Evolutionary conservation across 1,139 yeast genomes (phyloP).

Genomic region (Spathaspora sp.): DNA sequence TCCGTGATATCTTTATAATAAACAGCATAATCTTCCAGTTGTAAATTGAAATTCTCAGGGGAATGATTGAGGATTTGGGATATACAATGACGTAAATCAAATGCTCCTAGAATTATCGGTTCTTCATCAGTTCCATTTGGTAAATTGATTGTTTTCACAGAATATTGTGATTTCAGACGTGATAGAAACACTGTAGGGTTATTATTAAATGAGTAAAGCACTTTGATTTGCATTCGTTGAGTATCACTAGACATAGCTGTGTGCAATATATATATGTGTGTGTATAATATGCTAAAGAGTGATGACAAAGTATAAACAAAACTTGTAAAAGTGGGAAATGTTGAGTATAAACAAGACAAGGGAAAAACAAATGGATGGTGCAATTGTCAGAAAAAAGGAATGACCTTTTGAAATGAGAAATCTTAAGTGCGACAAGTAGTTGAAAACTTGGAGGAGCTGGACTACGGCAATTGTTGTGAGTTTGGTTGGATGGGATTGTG

Average conservation of each 20-base stretch:
- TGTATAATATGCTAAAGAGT: not conserved
- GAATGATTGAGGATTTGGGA: conserved; percentile 51
- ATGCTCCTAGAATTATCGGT: conserved; percentile 53
- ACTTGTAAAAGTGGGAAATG: not conserved
- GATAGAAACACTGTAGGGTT: conserved; percentile 58
- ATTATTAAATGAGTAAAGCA: conserved; percentile 61
- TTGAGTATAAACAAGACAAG: not conserved
- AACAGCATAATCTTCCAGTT: conserved; percentile 59
- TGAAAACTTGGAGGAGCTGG: no score
- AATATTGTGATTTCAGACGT: conserved; percentile 44
- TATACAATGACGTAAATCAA: conserved; percentile 52
- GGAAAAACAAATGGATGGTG: not conserved
- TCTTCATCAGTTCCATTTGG: conserved; percentile 30
- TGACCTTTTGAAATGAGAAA: not conserved
- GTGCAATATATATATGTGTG: no score
- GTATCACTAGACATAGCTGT: conserved; percentile 15
- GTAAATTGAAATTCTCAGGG: conserved; percentile 56
- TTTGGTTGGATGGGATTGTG: not conserved
- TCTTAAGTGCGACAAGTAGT: not conserved
- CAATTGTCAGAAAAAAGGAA: not conserved
- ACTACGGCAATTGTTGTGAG: not conserved
- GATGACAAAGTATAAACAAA: not conserved
- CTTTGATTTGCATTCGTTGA: conserved; percentile 52
- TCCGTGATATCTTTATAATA: conserved; percentile 74
- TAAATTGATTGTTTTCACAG: conserved; percentile 49